Evolutionary conservation across 768 basidiomycete genomes (phyloP), one percentile per base, ranked within the genome.

Genomic region (Xerocomus brunneocitrinus): DNA sequence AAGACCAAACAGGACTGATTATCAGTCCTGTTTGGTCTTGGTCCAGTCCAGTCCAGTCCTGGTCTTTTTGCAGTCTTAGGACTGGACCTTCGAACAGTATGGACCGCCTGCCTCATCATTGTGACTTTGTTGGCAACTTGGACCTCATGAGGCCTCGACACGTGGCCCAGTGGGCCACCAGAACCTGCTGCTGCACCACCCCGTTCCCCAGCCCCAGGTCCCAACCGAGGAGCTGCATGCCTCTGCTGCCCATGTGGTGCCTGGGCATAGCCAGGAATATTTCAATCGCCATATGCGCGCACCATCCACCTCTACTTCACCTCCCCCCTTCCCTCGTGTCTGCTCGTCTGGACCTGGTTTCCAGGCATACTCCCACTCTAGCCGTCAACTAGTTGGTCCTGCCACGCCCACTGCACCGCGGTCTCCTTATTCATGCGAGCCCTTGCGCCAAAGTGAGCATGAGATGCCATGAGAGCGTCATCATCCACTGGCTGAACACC

Each of bases 401-500:
- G 81, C 73, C 10, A 81, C 77, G 46, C 74, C 77, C 1, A 76
- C 73, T 22, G 73, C 77, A 13, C 83, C 19, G 19, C 19, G 19
- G 19, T 19, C 19, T 19, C 19, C 19, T 19, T 19, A 19, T 19
- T 19, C 19, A 25, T 81, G 78, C 16, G 85, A 87, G 45, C 62
- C 69, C 9, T 44, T 60, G 35, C 80, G 79, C 12, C 68, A 72
- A 12, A 54, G 66, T 2, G 85, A 86, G 19, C 73, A 74, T 13
- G 85, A 87, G 12, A 60, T 70, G 36, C 71, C 67, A 10, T 88
- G 85, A 85, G 83, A 85, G 36, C 78, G 84, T 31, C 81, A 82
- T 38, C 65, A 60, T 1, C 76, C 74, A n/a, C 71, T 68, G 27
- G 61, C 72, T 12, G 64, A 65, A 41, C 77, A 80, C 31, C 74